Base-by-base conservation (phyloP, 2,329 filamentous ascomycete species). In the Grosmannia huntii region DNA sequence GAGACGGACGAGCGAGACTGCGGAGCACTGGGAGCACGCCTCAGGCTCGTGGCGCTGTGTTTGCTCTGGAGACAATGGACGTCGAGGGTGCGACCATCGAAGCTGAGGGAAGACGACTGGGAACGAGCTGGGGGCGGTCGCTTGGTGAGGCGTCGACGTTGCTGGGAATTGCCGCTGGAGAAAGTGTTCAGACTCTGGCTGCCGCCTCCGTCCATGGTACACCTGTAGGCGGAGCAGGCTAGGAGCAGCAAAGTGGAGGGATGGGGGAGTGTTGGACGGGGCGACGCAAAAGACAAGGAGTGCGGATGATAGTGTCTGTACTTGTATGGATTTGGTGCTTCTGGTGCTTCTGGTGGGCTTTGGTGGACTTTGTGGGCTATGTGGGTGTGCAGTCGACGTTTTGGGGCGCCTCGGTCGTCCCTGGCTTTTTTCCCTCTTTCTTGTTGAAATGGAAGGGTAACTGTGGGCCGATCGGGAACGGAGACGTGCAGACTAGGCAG, bases 31-130 rank as follows among this genome's bases (percentile, higher is more conserved):
- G 82, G 81, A 68, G 80, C 76, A 68, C 80, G 77, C 69, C 75
- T 78, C 68, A 85, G 74, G 69, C 79, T 84, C 66, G 79, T 77
- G 64, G 81, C 83, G 77, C 81, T 85, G 71, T 78, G 77, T 75
- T 83, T 79, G 74, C 79, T 83, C 70, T 77, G 75, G 65, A 84
- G 71, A 64, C 79, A 82, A 66, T 74, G 74, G 70, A 76, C 72
- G 73, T 83, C 80, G 72, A 76, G 74, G 65, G 58, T 56, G 58
- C 72, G 71, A 72, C 74, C 72, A 73, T 81, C 78, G 72, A 77
- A 71, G 68, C 72, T 75, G 67, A 74, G 74, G 55, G 72, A 76
- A 62, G 76, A 73, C 64, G 72, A 73, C 67, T 78, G 74, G 62
- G 75, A 72, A 64, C 76, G 72, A 46, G 65, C 72, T 55, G 78